A percentile compares a stretch with the other conserved stretches of the same genome.
Evolutionary conservation across 2,329 filamentous ascomycete genomes (phyloP).

Genomic region (Knufia petricola): DNA sequence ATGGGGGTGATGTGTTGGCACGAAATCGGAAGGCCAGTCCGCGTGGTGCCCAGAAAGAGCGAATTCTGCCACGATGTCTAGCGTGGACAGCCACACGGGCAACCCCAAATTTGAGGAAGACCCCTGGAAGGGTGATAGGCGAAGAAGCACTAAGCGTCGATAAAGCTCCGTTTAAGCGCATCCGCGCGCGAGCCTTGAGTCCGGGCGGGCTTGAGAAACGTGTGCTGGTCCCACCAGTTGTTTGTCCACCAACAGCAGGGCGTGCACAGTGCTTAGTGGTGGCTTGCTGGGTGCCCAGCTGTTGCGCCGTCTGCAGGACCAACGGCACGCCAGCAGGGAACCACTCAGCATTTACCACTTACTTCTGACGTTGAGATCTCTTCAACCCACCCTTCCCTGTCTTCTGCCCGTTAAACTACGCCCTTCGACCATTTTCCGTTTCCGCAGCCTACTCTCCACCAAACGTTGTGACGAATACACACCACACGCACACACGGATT

Average conservation of each 20-base stretch:
- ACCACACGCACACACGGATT: no score
- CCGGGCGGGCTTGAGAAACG: neutral
- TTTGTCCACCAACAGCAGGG: neutral
- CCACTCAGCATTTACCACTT: neutral
- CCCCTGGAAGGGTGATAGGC: neutral
- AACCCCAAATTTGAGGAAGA: neutral
- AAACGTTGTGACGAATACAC: neutral
- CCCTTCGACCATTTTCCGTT: neutral
- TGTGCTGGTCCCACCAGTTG: neutral
- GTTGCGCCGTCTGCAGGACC: neutral
- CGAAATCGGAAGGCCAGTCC: neutral
- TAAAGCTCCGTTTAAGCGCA: neutral
- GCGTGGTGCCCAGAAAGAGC: neutral
- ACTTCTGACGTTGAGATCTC: neutral
- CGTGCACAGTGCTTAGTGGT: neutral
- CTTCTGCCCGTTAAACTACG: neutral
- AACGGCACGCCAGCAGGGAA: no score
- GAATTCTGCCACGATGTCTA: neutral
- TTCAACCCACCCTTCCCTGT: neutral
- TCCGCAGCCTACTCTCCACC: neutral
- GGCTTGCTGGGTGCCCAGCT: neutral
- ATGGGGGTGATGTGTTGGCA: neutral
- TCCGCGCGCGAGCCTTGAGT: neutral
- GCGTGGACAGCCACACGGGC: neutral
- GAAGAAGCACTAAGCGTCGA: neutral